Evolutionary conservation across 306 rosid species (phyloP), one percentile per base, ranked within the genome.

Genomic region (Luffa acutangula): DNA sequence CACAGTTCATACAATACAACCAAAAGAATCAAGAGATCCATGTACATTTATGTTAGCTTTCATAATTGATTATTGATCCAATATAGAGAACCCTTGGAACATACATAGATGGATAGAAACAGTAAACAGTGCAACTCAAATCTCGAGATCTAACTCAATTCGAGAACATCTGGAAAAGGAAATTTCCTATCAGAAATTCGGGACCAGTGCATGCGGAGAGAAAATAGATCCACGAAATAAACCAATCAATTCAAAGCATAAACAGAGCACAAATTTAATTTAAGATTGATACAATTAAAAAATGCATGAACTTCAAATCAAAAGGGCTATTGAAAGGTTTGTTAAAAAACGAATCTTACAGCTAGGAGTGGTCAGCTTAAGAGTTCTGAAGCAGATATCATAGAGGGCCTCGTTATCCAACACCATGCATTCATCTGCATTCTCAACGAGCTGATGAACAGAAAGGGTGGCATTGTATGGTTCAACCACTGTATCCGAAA

Each of bases 401-500:
- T 78, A 78, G 11, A 78, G 58, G 51, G 81, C 81, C 49, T 77
- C 80, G 46, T 77, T 77, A 77, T 77, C 80, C 53, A 77, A 21
- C 54, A 77, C 80, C 80, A 78, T 78, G 49, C 81, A 78, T 72
- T 78, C 81, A 78, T 78, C 82, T 53, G 82, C 82, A 56, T 80
- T 80, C 56, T 69, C 82, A 53, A 80, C 82, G 69, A 80, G 82
- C 78, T 80, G 82, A 37, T 80, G 82, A 43, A 80, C 82, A n/a
- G 82, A 80, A 80, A 80, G 82, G 63, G 82, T 79, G 75, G 82
- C 82, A 79, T 79, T 79, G 77, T 79, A 79, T 79, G 82, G 82
- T 75, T 79, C 82, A 53, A 79, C 82, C 49, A 67, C 82, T 36
- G 82, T 79, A 54, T 79, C 81, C 33, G 81, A 79, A 34, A 79